Conservation (phyloP, 495 filamentous ascomycete genomes). For the Aspergillus cavernicola region DNA sequence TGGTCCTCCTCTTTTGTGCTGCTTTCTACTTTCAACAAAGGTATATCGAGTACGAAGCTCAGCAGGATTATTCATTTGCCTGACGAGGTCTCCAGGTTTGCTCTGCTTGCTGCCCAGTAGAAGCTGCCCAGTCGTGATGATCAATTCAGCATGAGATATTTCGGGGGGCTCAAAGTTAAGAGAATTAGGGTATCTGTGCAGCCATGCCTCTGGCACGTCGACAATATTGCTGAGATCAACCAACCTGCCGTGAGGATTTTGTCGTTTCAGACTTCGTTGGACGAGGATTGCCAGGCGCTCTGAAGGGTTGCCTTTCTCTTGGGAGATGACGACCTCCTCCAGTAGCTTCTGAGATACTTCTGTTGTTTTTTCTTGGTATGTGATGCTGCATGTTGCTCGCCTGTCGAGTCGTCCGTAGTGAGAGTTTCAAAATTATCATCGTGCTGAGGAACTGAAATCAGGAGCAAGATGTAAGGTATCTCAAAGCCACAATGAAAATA, state of each 20-base stretch:
- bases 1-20: not conserved
- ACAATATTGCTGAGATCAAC: conserved; percentile 11
- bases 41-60: not conserved
- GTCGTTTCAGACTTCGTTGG: conserved; percentile 3
- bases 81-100: not conserved
- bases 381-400: not conserved
- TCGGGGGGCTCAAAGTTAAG: not conserved
- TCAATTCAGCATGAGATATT: not conserved
- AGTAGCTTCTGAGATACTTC: not conserved
- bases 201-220: conserved; percentile 11
- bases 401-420: not conserved
- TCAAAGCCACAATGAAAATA: conserved; percentile 9
- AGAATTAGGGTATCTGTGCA: conserved; percentile 8
- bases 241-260: conserved; percentile 8
- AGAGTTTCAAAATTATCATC: not conserved
- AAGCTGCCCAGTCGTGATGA: not conserved
- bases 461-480: conserved; percentile 4
- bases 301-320: not conserved
- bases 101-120: not conserved
- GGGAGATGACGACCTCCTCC: not conserved
- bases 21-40: conserved; percentile 5
- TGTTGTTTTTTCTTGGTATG: not conserved
- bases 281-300: not conserved
- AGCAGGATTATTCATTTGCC: not conserved
- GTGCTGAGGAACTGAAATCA: not conserved